Evolutionary conservation across 2,329 filamentous ascomycete genomes (phyloP).

Genomic region (Cadophora malorum): DNA sequence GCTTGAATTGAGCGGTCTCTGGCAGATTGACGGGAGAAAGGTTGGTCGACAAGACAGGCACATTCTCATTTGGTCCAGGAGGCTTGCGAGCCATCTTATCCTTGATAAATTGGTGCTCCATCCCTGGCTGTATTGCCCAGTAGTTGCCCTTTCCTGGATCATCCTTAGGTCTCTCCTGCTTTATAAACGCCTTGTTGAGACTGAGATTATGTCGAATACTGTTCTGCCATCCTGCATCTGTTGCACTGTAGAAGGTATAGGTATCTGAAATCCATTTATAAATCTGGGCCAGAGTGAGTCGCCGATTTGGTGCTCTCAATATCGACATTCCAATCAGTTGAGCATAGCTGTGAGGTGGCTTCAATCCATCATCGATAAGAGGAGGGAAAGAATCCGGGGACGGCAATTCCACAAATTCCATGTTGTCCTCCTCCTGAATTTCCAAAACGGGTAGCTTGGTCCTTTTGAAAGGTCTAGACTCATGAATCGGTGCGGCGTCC

Average conservation of each 20-base stretch:
- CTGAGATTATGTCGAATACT: constrained; percentile 98
- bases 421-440: constrained; percentile 53
- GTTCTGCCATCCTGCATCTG: constrained; percentile 96
- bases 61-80: constrained; percentile 61
- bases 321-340: constrained; percentile 97
- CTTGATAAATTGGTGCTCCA: constrained; percentile 88
- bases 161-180: constrained; percentile 94
- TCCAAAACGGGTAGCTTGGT: constrained; percentile 56
- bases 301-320: constrained; percentile 80
- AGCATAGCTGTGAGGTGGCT: constrained; percentile 92
- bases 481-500: constrained; percentile 76
- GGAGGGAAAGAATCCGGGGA: constrained; percentile 70
- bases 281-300: constrained; percentile 90
- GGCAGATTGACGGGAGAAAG: constrained; percentile 34
- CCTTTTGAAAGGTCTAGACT: constrained; percentile 72
- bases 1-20: constrained; percentile 40
- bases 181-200: constrained; percentile 94
- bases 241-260: constrained; percentile 83
- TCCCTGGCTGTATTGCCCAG: constrained; percentile 91
- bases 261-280: constrained; percentile 99
- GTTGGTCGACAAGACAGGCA: constrained; percentile 40
- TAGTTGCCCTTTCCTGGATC: constrained; percentile 98
- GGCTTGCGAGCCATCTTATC: constrained; percentile 75
- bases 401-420: constrained; percentile 45
- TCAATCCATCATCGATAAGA: constrained; percentile 84